Evolutionary conservation across 2,329 filamentous ascomycete genomes (phyloP).

Genomic region (Sclerotinia trifoliorum): DNA sequence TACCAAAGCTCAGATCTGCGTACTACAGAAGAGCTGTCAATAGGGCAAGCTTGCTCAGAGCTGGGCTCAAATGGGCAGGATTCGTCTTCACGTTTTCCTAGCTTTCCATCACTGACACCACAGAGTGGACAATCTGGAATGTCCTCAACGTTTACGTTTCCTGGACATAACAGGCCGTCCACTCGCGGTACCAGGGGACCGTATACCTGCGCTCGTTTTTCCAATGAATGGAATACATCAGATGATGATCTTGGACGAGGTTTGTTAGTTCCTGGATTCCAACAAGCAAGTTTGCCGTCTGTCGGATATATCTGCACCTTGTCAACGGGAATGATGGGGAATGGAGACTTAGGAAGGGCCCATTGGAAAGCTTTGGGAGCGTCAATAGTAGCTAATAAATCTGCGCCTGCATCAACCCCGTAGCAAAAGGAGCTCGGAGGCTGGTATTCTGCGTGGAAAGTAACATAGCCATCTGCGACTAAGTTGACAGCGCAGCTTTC

Average conservation of each 20-base stretch:
- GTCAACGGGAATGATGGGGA: neutral
- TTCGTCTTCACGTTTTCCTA: neutral
- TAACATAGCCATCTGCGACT: constrained; percentile 14
- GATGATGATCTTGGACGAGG: neutral
- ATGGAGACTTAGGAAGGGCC: neutral
- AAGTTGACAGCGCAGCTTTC: neutral
- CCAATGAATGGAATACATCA: neutral
- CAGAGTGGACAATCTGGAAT: neutral
- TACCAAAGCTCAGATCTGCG: too few species aligned
- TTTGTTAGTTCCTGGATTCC: neutral
- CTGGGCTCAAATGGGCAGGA: neutral
- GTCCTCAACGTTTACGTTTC: neutral
- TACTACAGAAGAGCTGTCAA: neutral
- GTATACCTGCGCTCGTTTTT: neutral
- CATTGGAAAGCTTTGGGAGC: neutral
- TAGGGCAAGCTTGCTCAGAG: neutral
- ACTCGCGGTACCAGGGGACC: neutral
- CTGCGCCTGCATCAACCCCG: neutral
- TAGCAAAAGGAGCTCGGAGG: neutral
- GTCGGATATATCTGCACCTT: neutral
- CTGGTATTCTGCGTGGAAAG: neutral
- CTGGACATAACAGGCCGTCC: neutral
- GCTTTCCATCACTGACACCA: neutral
- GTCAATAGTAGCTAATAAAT: neutral
- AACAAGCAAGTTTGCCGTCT: neutral